Conservation (phyloP, 139 green algal genomes). For the Deuterostichococcus epilithicus region DNA sequence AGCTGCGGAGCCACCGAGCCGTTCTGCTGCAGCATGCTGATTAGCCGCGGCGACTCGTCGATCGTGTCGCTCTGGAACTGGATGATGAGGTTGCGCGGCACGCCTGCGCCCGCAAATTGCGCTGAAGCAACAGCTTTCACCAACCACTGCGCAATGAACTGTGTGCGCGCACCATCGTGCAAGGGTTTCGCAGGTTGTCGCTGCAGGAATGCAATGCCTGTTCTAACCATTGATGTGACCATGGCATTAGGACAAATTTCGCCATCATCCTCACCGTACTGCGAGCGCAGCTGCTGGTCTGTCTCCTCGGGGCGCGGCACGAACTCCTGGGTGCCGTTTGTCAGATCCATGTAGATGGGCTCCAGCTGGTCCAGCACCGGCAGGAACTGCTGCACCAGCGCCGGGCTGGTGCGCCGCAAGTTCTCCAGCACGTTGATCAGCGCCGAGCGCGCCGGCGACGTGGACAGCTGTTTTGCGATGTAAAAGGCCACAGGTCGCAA, state of each 20-base stretch:
- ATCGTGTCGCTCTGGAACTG: constrained; percentile 84
- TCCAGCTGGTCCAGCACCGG: constrained; percentile 87
- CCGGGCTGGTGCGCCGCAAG: constrained; percentile 48
- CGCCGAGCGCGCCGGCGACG: constrained; percentile 54
- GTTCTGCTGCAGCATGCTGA: constrained; percentile 50
- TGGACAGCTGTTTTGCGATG: constrained; percentile 37
- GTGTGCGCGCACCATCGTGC: background rate
- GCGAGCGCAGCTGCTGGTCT: constrained; percentile 55
- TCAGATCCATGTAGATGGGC: constrained; percentile 80
- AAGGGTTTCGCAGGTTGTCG: background rate
- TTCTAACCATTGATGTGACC: background rate
- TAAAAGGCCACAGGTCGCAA: background rate
- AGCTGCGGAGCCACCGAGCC: background rate
- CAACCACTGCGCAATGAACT: background rate
- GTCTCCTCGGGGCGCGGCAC: constrained; percentile 73
- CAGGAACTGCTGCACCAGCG: constrained; percentile 66
- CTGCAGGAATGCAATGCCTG: background rate
- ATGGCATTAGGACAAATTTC: background rate
- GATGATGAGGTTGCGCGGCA: constrained; percentile 83
- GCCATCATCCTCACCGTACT: constrained; percentile 42
- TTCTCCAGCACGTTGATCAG: constrained; percentile 42
- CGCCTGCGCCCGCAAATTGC: constrained; percentile 18
- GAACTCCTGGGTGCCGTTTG: constrained; percentile 72
- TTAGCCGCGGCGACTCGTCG: constrained; percentile 79
- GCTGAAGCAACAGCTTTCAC: background rate